phyloP scores from a whole-genome alignment of 768 basidiomycete genomes.

The Suillus tomentosus region DNA sequence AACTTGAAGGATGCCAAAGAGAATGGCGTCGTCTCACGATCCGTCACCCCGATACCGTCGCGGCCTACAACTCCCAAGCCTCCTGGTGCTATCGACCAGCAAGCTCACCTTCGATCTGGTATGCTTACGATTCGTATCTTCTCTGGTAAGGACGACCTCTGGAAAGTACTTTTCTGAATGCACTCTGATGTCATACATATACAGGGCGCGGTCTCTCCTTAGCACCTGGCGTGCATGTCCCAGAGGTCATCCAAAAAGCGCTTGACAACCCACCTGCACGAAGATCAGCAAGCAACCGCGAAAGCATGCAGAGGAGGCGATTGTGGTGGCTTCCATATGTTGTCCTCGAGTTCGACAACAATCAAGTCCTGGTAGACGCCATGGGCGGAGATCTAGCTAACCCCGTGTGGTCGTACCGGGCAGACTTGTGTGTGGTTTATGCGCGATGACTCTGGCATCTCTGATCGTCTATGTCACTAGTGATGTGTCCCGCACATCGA shows the following conservation, averaged over 20 bases:
- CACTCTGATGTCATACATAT: background rate
- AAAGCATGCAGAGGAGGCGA: constrained; percentile 90
- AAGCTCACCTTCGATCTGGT: constrained; percentile 73
- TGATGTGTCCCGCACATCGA: constrained; percentile 94
- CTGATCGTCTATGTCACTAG: constrained; percentile 41
- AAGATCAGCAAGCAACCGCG: constrained; percentile 72
- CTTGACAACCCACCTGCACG: constrained; percentile 63
- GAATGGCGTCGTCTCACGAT: constrained; percentile 71
- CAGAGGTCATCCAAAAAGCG: constrained; percentile 83
- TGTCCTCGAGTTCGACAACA: constrained; percentile 97
- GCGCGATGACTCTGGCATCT: background rate
- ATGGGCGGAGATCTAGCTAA: constrained; percentile 89
- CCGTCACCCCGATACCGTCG: constrained; percentile 80
- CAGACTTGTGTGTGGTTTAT: constrained; percentile 77
- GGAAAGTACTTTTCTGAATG: background rate
- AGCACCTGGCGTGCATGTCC: constrained; percentile 75
- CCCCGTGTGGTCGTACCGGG: constrained; percentile 95
- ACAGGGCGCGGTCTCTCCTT: constrained; percentile 80
- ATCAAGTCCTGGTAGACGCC: constrained; percentile 95
- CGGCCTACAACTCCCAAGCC: constrained; percentile 78
- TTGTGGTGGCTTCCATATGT: constrained; percentile 96
- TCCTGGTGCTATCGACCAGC: constrained; percentile 46
- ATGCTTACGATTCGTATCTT: constrained; percentile 96
- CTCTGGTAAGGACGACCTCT: constrained; percentile 60
- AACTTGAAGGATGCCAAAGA: constrained; percentile 63